These are phyloP conservation scores for Pseudogymnoascus sp. DNA, from an alignment of 2,329 filamentous ascomycete species.

Conservation along the genomic window DNA sequence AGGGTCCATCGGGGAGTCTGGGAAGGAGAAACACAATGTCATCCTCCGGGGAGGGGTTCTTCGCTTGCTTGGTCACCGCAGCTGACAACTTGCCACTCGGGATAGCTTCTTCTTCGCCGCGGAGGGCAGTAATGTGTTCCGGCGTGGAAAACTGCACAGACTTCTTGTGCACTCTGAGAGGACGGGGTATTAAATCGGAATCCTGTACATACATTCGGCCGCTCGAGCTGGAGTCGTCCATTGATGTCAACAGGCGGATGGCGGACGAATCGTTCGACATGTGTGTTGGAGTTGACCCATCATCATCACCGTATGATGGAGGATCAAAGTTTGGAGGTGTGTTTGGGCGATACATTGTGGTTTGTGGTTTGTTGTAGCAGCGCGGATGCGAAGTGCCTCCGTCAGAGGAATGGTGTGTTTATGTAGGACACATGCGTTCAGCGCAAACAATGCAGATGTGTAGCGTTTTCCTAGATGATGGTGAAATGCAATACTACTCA, in stretches of 20 bases:
- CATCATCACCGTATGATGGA: conserved; percentile 48
- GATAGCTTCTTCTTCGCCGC: conserved; percentile 34
- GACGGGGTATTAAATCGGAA: conserved; percentile 19
- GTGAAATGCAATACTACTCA: neutral
- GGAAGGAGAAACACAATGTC: conserved; percentile 39
- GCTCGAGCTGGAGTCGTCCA: conserved; percentile 42
- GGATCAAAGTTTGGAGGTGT: conserved; percentile 46
- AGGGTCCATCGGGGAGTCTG: conserved; percentile 45
- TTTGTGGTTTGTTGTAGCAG: neutral
- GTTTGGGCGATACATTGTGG: conserved; percentile 35
- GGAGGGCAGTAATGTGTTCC: conserved; percentile 32
- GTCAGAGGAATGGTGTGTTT: conserved; percentile 7
- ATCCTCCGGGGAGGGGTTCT: conserved; percentile 17
- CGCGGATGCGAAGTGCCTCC: neutral
- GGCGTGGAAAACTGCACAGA: conserved; percentile 28
- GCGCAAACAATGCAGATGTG: neutral
- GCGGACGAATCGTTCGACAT: conserved; percentile 41
- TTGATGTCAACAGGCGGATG: conserved; percentile 55
- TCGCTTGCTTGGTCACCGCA: conserved; percentile 32
- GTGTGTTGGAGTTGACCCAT: conserved; percentile 38
- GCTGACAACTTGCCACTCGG: conserved; percentile 25
- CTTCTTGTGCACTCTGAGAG: conserved; percentile 23
- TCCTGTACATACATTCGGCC: conserved; percentile 46
- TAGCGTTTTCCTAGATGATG: neutral
- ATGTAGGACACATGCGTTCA: conserved; percentile 2